Conservation (phyloP, 2,329 filamentous ascomycete genomes). For the Aspergillus aculeatus region DNA sequence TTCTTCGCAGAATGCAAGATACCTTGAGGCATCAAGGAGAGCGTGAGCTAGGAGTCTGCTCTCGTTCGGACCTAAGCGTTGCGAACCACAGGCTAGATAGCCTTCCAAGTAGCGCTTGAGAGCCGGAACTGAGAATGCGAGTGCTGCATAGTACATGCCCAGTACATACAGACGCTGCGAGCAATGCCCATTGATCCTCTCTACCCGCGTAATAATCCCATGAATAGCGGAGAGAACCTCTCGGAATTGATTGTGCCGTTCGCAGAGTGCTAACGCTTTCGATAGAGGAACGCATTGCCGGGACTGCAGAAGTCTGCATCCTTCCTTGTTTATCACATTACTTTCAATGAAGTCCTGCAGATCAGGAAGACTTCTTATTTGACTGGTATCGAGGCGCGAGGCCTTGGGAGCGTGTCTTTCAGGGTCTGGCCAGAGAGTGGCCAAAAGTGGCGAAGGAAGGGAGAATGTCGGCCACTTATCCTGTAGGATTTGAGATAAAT, state of each 20-base stretch:
- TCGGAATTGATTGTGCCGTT: conserved; percentile 24
- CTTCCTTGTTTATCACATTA: conserved; percentile 16
- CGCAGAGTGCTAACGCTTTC: conserved; percentile 24
- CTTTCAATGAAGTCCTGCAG: conserved; percentile 28
- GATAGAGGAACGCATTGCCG: conserved; percentile 14
- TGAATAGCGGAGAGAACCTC: conserved; percentile 35
- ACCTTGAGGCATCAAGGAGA: conserved; percentile 23
- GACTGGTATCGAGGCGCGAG: conserved; percentile 1
- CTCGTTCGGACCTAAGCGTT: background rate
- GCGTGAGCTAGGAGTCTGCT: conserved; percentile 24
- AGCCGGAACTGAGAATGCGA: conserved; percentile 29
- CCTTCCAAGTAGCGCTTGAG: conserved; percentile 28
- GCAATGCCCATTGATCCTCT: conserved; percentile 17
- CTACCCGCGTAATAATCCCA: conserved; percentile 30
- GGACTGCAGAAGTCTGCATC: conserved; percentile 11
- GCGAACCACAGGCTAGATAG: conserved; percentile 12
- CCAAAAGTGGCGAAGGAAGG: conserved; percentile 24
- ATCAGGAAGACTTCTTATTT: conserved; percentile 11
- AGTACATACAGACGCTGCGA: conserved; percentile 17
- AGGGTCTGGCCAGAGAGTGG: conserved; percentile 14
- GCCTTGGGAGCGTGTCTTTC: background rate
- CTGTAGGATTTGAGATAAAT: conserved; percentile 22
- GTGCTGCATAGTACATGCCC: conserved; percentile 33
- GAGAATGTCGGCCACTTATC: conserved; percentile 22
- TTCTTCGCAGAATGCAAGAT: conserved; percentile 21